Base-by-base conservation (phyloP, 352 stramenopile species). In the Saprolegnia diclina region DNA sequence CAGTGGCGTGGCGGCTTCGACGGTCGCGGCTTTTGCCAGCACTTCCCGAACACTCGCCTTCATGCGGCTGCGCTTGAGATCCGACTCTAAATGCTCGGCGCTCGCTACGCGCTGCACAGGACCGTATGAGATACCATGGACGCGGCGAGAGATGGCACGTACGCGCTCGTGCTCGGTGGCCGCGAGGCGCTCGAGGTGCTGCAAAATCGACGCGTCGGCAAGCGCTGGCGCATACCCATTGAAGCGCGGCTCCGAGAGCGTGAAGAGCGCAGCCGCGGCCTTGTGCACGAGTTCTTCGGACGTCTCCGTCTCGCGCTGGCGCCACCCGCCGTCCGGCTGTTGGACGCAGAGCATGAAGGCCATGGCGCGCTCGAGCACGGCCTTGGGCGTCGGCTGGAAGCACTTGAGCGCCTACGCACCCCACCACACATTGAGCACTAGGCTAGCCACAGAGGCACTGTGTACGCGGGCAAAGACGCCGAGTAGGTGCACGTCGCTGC, bases 401-500 rank as follows among this genome's bases (percentile, higher is more conserved):
- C 63, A 59, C 52, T 69, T 69, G 18, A 69, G 54, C 10, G 63
- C 63, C 63, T 69, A 69, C 9, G 22, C 24, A 66, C 7, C 42
- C 13, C 42, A n/a, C 1, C 7, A n/a, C 35, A 7, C 7, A 57
- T 7, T 7, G 32, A 21, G 4, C 7, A 18, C 44, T 19, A 52
- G 22, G 18, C 2, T 35, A 5, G 29, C 5, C 29, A 5, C 29
- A 35, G 24, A n/a, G 53, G 1, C 3, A 22, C 6, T 59, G 5
- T 65, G 19, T 79, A 94, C 87, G 69, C 83, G 74, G 35, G 92
- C 70, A 10, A 82, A 88, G 63, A 92, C 87, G 24, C 77, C 77
- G 2, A 96, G 70, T 24, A 91, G 71, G n/a, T 81, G 65, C 3
- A 85, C 67, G 69, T 96, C 85, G 67, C 93, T 83, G 21, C 85